Conservation (phyloP, 306 rosid genomes). For the Urtica urens region DNA sequence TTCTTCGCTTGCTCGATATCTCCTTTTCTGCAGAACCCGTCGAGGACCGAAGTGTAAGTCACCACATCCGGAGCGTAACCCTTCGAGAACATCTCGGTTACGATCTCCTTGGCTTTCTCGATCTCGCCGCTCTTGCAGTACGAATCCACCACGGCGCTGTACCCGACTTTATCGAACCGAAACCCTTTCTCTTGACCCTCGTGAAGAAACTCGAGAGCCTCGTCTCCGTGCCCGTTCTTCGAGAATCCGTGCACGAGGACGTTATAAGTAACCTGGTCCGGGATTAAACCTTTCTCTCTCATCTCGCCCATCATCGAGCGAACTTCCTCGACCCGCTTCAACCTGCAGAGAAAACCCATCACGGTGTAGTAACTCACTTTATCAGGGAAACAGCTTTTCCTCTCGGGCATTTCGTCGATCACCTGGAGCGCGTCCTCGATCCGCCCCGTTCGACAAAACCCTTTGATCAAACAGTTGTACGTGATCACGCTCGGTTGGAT, state of each 20-base stretch:
- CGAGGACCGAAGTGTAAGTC: conserved; percentile 61
- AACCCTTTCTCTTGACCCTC: conserved; percentile 67
- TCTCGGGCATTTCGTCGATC: conserved; percentile 48
- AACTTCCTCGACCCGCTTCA: conserved; percentile 47
- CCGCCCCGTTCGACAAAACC: conserved; percentile 51
- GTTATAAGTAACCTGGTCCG: conserved; percentile 76
- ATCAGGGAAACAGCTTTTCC: conserved; percentile 62
- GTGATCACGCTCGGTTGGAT: conserved; percentile 55
- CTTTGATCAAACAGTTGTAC: conserved; percentile 73
- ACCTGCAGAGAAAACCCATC: conserved; percentile 64
- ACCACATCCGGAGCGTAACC: conserved; percentile 83
- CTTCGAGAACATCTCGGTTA: conserved; percentile 49
- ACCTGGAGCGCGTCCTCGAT: conserved; percentile 51
- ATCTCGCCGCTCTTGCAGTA: conserved; percentile 54
- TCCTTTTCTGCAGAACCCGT: conserved; percentile 63
- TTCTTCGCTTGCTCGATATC: conserved; percentile 72
- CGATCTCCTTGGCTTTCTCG: conserved; percentile 57
- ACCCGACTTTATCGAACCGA: conserved; percentile 67
- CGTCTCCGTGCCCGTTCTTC: conserved; percentile 65
- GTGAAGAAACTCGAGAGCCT: conserved; percentile 53
- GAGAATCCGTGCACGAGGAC: conserved; percentile 57
- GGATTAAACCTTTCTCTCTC: conserved; percentile 40
- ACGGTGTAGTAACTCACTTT: conserved; percentile 79
- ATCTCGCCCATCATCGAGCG: conserved; percentile 46
- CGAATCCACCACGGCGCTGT: conserved; percentile 71